Conservation (phyloP, 371 early-diverging fungal species). For the Lichtheimia hyalospora region DNA sequence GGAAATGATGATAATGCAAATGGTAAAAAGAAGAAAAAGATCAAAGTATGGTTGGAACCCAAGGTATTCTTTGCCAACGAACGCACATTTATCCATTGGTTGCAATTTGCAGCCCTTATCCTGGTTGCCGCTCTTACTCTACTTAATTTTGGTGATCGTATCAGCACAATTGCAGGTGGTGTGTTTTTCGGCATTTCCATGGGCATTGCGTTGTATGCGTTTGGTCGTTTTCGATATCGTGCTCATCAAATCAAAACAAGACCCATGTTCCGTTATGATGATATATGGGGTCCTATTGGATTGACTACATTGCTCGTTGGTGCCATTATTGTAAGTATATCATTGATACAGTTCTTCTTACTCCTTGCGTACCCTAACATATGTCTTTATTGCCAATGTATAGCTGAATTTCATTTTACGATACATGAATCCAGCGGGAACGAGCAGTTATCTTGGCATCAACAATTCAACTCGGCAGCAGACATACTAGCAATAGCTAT, state of each 20-base stretch:
- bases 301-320: slow-evolving; percentile 28
- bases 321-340: slow-evolving; percentile 34
- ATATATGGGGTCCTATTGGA: slow-evolving; percentile 37
- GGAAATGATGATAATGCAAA: slow-evolving; percentile 10
- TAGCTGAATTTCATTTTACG: slow-evolving; percentile 23
- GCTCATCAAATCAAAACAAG: slow-evolving; percentile 32
- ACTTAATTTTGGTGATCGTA: slow-evolving; percentile 69
- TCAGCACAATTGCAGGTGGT: slow-evolving; percentile 30
- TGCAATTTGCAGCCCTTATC: slow-evolving; percentile 70
- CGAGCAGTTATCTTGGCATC: slow-evolving; percentile 18
- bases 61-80: slow-evolving; percentile 91
- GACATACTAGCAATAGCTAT: neutral
- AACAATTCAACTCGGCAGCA: slow-evolving; percentile 12
- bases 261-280: slow-evolving; percentile 35
- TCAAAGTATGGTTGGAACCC: slow-evolving; percentile 25
- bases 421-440: slow-evolving; percentile 1
- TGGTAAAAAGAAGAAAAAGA: slow-evolving; percentile 26
- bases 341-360: neutral
- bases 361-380: neutral
- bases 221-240: slow-evolving; percentile 30
- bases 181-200: slow-evolving; percentile 32
- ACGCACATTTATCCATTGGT: slow-evolving; percentile 88
- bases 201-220: slow-evolving; percentile 33
- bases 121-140: slow-evolving; percentile 70
- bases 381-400: neutral